These are phyloP conservation scores for Suhomyces bokatorum DNA, from an alignment of 1,139 yeast genomes.

Conservation along the genomic window DNA sequence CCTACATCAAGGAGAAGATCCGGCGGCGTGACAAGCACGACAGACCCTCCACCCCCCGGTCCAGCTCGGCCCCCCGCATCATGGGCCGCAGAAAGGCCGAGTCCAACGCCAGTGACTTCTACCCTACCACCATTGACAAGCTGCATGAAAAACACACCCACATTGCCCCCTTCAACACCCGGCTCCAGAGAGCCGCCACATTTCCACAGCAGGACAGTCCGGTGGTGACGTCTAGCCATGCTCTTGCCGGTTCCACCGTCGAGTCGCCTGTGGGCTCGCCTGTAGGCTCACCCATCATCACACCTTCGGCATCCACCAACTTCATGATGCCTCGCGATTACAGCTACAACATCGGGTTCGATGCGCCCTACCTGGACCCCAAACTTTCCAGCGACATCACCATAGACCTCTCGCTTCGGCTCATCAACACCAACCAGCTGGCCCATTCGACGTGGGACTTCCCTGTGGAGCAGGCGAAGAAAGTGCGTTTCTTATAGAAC, in stretches of 20 bases:
- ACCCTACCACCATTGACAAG: neutral
- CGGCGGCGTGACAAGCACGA: slow-evolving; percentile 2
- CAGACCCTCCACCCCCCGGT: neutral
- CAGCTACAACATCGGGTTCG: neutral
- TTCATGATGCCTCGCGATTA: neutral
- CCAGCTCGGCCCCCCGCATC: slow-evolving; percentile 1
- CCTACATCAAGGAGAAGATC: slow-evolving; percentile 8
- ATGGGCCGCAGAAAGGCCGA: slow-evolving; percentile 2
- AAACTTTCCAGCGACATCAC: slow-evolving; percentile 9
- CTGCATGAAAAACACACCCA: neutral
- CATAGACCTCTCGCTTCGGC: slow-evolving; percentile 13
- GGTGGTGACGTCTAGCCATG: slow-evolving; percentile 14
- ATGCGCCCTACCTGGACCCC: neutral
- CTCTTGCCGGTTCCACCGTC: slow-evolving; percentile 10
- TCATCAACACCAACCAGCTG: slow-evolving; percentile 12
- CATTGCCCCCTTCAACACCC: neutral
- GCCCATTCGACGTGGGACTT: slow-evolving; percentile 15
- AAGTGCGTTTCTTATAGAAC: slow-evolving; percentile 5
- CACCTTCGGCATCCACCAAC: neutral
- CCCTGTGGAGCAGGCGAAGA: slow-evolving; percentile 13
- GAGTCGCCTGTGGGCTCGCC: slow-evolving; percentile 1
- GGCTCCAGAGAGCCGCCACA: slow-evolving; percentile 4
- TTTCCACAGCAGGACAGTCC: slow-evolving; percentile 1
- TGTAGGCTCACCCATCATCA: neutral
- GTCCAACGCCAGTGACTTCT: neutral